Base-by-base conservation (phyloP, 495 filamentous ascomycete species). In the Daldinia concentrica region DNA sequence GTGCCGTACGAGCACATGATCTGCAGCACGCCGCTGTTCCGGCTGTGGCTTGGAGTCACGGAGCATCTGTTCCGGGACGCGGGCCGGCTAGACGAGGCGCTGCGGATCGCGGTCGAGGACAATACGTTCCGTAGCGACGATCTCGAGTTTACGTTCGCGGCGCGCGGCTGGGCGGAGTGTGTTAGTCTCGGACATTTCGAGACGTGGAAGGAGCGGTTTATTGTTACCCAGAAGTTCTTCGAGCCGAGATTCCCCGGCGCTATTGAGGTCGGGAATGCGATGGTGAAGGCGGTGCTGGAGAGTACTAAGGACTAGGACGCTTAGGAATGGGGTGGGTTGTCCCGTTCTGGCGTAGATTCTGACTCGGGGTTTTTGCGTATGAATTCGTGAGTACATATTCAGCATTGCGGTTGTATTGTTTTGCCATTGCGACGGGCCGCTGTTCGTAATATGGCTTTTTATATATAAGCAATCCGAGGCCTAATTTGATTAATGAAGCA, bases 1-100 rank as follows among this genome's bases (percentile, higher is more conserved):
- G 91, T 95, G 34, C 95, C 95, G 1, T 99, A 98, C 79, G 94
- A 98, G 79, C 95, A 99, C 82, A 98, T 98, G 93, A 97, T 99
- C 72, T 99, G 95, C 82, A 97, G 93, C 12, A 99, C 95, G 14
- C 95, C 95, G 88, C 86, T 97, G n/a, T 99, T 98, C 84, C 91
- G 95, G 39, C 88, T 99, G 30, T 98, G 95, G 94, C 86, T 99
- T 54, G 95, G 95, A 52, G 94, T 97, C n/a, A 93, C 94, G 6
- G 94, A 99, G 81, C 97, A 97, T 79, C 84, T 99, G 19, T 99
- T 97, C 83, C 90, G 95, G 58, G 94, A 94, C 68, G 86, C 89
- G 22, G 89, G 87, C 0, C 85, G 97, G 26, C 88, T 99, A 1
- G 89, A 95, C n/a, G 93, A 95, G 74, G 90, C 89, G 22, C 86